phyloP scores from a whole-genome alignment of 192 early-diverging fungal genomes.

The Entophlyctis helioformis region DNA sequence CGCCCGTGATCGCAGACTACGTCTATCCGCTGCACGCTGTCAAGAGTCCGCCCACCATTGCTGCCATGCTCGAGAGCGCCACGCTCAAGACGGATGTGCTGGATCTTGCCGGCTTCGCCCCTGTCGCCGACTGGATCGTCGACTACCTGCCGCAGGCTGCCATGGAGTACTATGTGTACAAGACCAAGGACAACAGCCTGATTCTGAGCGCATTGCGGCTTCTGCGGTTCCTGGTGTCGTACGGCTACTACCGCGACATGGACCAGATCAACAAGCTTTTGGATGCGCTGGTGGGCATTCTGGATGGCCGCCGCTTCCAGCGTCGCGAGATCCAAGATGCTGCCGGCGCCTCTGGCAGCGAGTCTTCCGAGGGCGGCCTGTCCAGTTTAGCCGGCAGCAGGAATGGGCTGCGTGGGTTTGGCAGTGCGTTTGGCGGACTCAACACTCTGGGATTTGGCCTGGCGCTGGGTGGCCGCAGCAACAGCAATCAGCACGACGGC shows the following conservation, averaged over 20 bases:
- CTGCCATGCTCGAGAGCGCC: not conserved
- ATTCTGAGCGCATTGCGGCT: conserved; percentile 7
- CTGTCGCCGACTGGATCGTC: conserved; percentile 1
- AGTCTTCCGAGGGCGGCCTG: no score
- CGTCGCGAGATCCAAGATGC: no score
- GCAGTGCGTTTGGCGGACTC: no score
- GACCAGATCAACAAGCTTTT: conserved; percentile 4
- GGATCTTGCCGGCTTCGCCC: no score
- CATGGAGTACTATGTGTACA: not conserved
- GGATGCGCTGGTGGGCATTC: conserved; percentile 5
- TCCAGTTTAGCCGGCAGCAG: no score
- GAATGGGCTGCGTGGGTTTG: no score
- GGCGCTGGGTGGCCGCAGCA: no score
- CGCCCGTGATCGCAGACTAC: conserved; percentile 3
- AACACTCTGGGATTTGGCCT: no score
- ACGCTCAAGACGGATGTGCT: not conserved
- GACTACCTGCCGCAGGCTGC: no score
- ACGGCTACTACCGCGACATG: conserved; percentile 6
- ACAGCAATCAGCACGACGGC: no score
- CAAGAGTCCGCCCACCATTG: conserved; percentile 2
- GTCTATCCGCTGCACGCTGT: conserved; percentile 8
- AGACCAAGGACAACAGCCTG: conserved; percentile 1
- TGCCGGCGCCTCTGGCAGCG: no score
- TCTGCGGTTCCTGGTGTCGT: conserved; percentile 5
- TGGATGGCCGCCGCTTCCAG: no score